A percentile compares a stretch with the other conserved stretches of the same genome.
These are phyloP conservation scores for Oxyria digyna DNA, from an alignment of 148 eudicot genomes.

Conservation along the genomic window DNA sequence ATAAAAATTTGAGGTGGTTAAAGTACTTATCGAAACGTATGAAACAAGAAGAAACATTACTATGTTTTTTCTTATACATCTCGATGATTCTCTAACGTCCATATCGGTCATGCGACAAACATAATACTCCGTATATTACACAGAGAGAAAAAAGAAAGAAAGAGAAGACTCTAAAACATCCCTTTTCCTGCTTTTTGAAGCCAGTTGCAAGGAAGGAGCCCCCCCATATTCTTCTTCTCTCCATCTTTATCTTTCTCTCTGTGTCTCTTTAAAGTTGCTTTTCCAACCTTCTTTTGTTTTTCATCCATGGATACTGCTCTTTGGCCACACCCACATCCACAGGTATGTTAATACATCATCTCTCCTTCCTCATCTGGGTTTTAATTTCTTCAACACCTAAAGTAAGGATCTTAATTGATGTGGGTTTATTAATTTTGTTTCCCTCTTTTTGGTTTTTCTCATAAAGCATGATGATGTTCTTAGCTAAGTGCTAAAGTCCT, in stretches of 20 bases:
- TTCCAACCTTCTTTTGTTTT: slow-evolving; percentile 4
- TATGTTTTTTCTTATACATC: too few relatives aligned
- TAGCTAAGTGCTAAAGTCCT: slow-evolving; percentile 8
- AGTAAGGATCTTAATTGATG: not conserved
- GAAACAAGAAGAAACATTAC: too few relatives aligned
- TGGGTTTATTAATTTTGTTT: slow-evolving; percentile 1
- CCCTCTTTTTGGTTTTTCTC: slow-evolving; percentile 10
- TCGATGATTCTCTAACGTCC: too few relatives aligned
- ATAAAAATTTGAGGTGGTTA: too few relatives aligned
- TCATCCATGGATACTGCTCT: slow-evolving; percentile 5
- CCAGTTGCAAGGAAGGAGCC: slow-evolving; percentile 10
- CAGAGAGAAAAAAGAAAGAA: not conserved
- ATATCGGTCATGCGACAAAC: too few relatives aligned
- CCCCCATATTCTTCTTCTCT: not conserved
- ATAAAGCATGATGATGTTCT: slow-evolving; percentile 11
- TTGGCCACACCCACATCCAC: slow-evolving; percentile 5
- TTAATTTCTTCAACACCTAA: not conserved
- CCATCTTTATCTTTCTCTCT: slow-evolving; percentile 1
- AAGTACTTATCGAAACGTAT: too few relatives aligned
- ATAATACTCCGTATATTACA: too few relatives aligned
- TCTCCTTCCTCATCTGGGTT: not conserved
- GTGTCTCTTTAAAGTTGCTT: slow-evolving; percentile 5
- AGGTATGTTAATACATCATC: slow-evolving; percentile 1
- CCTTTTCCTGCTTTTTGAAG: slow-evolving; percentile 11
- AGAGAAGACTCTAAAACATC: slow-evolving; percentile 10